A percentile compares a stretch with the other conserved stretches of the same genome.
Conservation (phyloP, 2,329 filamentous ascomycete species). For the Orbilia oligospora region DNA sequence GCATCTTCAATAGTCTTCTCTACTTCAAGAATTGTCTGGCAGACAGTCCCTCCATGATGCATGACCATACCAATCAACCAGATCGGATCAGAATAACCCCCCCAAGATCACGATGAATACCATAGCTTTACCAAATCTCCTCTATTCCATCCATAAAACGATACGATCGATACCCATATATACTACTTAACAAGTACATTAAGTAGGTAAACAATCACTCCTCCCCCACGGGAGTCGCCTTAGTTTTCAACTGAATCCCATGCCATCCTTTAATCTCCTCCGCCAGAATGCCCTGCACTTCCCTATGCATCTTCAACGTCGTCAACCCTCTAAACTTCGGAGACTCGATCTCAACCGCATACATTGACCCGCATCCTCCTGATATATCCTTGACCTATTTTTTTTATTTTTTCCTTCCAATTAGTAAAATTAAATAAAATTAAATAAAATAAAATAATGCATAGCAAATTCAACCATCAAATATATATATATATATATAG, state of each 20-base stretch:
- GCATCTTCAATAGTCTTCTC: not conserved
- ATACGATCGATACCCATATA: too few relatives aligned
- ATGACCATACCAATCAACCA: too few relatives aligned
- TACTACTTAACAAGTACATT: not conserved
- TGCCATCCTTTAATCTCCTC: constrained; percentile 87
- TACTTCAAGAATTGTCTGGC: too few relatives aligned
- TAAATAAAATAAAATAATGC: too few relatives aligned
- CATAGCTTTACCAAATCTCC: too few relatives aligned
- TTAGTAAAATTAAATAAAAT: too few relatives aligned
- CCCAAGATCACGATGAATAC: too few relatives aligned
- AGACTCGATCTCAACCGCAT: constrained; percentile 83
- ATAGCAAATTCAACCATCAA: too few relatives aligned
- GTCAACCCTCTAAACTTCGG: constrained; percentile 78
- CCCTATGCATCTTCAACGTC: constrained; percentile 84
- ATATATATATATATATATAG: too few relatives aligned
- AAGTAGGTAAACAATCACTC: not conserved
- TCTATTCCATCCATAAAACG: not conserved
- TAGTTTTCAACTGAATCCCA: constrained; percentile 84
- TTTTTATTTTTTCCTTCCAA: too few relatives aligned
- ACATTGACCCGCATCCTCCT: constrained; percentile 89
- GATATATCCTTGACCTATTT: constrained; percentile 80
- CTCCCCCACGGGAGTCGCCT: constrained; percentile 67
- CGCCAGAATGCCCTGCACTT: constrained; percentile 81
- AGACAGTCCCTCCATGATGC: too few relatives aligned
- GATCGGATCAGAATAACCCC: too few relatives aligned